Evolutionary conservation across 2,329 filamentous ascomycete species (phyloP).

Genomic region (Fusarium pseudograminearum): DNA sequence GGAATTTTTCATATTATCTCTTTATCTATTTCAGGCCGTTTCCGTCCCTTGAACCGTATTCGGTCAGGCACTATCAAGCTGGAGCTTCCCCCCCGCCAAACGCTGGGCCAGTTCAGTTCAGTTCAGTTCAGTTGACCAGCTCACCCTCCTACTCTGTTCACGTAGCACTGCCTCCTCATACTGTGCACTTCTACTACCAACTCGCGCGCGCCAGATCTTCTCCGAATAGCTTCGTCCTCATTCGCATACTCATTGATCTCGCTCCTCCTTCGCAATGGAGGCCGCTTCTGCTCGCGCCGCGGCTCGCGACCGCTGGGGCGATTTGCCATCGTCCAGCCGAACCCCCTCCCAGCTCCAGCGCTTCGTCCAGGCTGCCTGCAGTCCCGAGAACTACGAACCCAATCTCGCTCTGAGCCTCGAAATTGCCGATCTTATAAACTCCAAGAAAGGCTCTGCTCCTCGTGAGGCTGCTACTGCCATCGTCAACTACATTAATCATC

Average conservation of each 20-base stretch:
- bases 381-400: constrained; percentile 96
- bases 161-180: constrained; percentile 11
- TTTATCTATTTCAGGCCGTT: constrained; percentile 16
- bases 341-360: constrained; percentile 89
- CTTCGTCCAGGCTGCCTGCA: constrained; percentile 96
- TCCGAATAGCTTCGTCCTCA: constrained; percentile 7
- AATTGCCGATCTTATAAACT: constrained; percentile 95
- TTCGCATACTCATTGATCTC: background rate
- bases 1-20: background rate
- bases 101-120: background rate
- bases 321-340: constrained; percentile 73
- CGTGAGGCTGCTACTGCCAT: constrained; percentile 95
- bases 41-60: constrained; percentile 28
- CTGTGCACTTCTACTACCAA: constrained; percentile 4
- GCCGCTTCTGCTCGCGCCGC: constrained; percentile 95
- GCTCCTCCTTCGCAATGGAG: constrained; percentile 72
- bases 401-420: constrained; percentile 97
- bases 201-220: constrained; percentile 17
- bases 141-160: constrained; percentile 31
- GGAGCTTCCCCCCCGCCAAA: constrained; percentile 21
- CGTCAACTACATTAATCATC: constrained; percentile 94
- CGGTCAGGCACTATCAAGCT: constrained; percentile 27
- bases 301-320: constrained; percentile 91
- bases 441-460: constrained; percentile 95
- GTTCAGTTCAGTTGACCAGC: constrained; percentile 24